Evolutionary conservation across 129 eudicot genomes (phyloP).

Genomic region (Daucus carota): DH1_v3.0 NC_030384.2:27135501-27136000

Average conservation of each 20-base stretch:
- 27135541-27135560: slow-evolving; percentile 10
- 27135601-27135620: not conserved
- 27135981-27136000: not conserved
- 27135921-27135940: not conserved
- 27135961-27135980: not conserved
- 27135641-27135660: not conserved
- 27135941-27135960: not conserved
- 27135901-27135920: not conserved
- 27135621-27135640: not conserved
- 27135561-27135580: slow-evolving; percentile 14
- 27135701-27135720: no score
- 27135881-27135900: not conserved
- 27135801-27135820: no score
- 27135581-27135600: slow-evolving; percentile 10
- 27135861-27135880: not conserved
- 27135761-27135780: not conserved
- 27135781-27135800: not conserved
- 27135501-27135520: not conserved
- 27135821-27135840: no score
- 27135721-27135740: no score
- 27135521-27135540: not conserved
- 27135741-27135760: not conserved
- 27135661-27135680: not conserved
- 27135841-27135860: no score
- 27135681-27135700: no score